Conservation (phyloP, 2,329 filamentous ascomycete genomes). For the Apiospora malaysiana region DNA sequence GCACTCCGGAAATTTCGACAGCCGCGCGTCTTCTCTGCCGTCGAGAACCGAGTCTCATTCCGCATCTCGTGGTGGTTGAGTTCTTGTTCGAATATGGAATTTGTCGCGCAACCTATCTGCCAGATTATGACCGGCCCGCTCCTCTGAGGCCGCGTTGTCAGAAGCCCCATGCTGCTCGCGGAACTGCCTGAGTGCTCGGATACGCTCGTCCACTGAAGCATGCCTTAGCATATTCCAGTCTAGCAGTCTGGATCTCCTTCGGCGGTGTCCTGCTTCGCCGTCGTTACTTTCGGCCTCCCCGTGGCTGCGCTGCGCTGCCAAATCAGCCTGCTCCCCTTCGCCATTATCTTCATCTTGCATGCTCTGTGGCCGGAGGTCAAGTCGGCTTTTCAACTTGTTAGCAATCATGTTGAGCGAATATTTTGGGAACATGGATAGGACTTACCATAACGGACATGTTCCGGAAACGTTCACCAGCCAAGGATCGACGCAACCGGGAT, state of each 20-base stretch:
- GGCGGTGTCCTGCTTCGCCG: slow-evolving; percentile 42
- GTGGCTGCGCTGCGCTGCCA: slow-evolving; percentile 40
- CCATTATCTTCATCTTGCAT: slow-evolving; percentile 9
- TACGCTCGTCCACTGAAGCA: slow-evolving; percentile 66
- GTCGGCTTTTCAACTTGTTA: slow-evolving; percentile 48
- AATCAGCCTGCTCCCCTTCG: not conserved
- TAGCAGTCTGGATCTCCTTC: slow-evolving; percentile 58
- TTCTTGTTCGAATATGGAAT: slow-evolving; percentile 57
- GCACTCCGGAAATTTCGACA: not conserved
- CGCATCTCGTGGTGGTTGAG: slow-evolving; percentile 38
- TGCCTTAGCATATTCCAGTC: slow-evolving; percentile 63
- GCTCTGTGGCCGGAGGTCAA: slow-evolving; percentile 56
- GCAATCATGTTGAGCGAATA: not conserved
- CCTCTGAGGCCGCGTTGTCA: slow-evolving; percentile 21
- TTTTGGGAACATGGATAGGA: slow-evolving; percentile 23
- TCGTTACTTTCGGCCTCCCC: slow-evolving; percentile 45
- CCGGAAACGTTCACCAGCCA: slow-evolving; percentile 74
- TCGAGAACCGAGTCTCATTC: not conserved
- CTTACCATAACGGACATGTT: slow-evolving; percentile 73
- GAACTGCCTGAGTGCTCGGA: slow-evolving; percentile 61
- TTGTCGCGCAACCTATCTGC: slow-evolving; percentile 58
- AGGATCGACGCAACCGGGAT: slow-evolving; percentile 71
- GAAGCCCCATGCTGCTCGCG: slow-evolving; percentile 46
- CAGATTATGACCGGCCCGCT: slow-evolving; percentile 34
- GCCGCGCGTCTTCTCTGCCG: not conserved